Conservation (phyloP, 2,329 filamentous ascomycete species). For the Magnaporthiopsis rhizophila region DNA sequence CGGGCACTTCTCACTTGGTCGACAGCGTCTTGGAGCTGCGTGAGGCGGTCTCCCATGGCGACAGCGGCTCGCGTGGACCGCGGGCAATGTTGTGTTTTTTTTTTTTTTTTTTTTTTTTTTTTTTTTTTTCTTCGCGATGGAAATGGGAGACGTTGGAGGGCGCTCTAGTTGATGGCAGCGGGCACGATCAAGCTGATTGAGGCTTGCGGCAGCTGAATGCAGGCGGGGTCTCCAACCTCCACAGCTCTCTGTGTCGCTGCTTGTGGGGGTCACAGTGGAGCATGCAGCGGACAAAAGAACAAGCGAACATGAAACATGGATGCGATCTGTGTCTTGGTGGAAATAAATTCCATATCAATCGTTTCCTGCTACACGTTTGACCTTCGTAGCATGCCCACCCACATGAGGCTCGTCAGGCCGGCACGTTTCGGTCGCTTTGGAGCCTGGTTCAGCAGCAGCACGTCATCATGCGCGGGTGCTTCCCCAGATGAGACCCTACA, state of each 20-base stretch:
- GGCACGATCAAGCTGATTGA: not conserved
- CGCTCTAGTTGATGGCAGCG: not conserved
- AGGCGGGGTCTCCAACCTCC: not conserved
- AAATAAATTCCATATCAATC: too few species aligned
- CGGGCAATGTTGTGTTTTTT: not conserved
- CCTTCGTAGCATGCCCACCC: not conserved
- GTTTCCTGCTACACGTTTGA: not conserved
- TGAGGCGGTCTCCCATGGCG: slow-evolving; percentile 65
- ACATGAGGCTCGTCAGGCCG: not conserved
- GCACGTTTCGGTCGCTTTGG: not conserved
- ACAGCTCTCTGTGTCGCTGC: not conserved
- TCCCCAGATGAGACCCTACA: slow-evolving; percentile 17
- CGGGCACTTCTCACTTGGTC: slow-evolving; percentile 53
- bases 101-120: too few species aligned
- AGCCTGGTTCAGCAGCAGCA: not conserved
- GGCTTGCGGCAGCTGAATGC: not conserved
- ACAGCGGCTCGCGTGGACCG: slow-evolving; percentile 14
- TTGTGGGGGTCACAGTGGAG: not conserved
- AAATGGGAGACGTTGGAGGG: not conserved
- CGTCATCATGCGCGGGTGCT: not conserved
- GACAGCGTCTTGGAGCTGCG: slow-evolving; percentile 77
- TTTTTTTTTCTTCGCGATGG: too few species aligned
- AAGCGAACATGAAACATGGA: too few species aligned
- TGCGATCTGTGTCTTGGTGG: too few species aligned
- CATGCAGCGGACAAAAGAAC: not conserved